Conservation (phyloP, 2,329 filamentous ascomycete species). For the Ophiognomonia clavigignenti-juglandacearum region DNA sequence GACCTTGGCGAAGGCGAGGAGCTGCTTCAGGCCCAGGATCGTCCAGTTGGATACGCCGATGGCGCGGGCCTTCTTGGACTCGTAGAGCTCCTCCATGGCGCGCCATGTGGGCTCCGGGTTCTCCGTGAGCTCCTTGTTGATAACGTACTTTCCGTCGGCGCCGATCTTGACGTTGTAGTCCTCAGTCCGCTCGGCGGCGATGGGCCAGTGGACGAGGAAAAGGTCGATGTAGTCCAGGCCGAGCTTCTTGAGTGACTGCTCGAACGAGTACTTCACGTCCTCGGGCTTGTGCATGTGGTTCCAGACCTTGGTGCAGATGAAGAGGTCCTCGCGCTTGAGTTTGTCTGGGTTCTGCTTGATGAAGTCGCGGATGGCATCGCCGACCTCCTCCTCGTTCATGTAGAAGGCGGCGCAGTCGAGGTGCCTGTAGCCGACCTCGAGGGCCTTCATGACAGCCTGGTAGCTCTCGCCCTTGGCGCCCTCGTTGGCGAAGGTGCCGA, state of each 20-base stretch:
- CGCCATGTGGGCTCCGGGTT: conserved; percentile 61
- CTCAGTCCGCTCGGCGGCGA: conserved; percentile 39
- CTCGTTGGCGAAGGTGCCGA: conserved; percentile 65
- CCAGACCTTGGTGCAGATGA: conserved; percentile 65
- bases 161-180: conserved; percentile 39
- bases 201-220: conserved; percentile 52
- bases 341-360: conserved; percentile 33
- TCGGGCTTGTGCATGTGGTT: conserved; percentile 60
- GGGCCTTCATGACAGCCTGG: conserved; percentile 58
- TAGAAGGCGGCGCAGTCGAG: conserved; percentile 68
- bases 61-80: conserved; percentile 47
- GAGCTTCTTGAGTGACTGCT: conserved; percentile 45
- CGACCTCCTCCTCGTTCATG: conserved; percentile 61
- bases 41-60: conserved; percentile 59
- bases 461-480: conserved; percentile 55
- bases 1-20: conserved; percentile 42
- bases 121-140: conserved; percentile 57
- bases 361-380: conserved; percentile 48
- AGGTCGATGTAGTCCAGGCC: conserved; percentile 51
- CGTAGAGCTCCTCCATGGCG: conserved; percentile 55
- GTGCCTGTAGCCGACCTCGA: conserved; percentile 60
- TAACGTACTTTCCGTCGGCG: conserved; percentile 40
- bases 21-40: conserved; percentile 45
- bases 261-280: conserved; percentile 49
- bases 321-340: conserved; percentile 49